Evolutionary conservation across 257 asterid genomes (phyloP), one percentile per base, ranked within the genome.

Genomic region (Echites panduratus): DNA sequence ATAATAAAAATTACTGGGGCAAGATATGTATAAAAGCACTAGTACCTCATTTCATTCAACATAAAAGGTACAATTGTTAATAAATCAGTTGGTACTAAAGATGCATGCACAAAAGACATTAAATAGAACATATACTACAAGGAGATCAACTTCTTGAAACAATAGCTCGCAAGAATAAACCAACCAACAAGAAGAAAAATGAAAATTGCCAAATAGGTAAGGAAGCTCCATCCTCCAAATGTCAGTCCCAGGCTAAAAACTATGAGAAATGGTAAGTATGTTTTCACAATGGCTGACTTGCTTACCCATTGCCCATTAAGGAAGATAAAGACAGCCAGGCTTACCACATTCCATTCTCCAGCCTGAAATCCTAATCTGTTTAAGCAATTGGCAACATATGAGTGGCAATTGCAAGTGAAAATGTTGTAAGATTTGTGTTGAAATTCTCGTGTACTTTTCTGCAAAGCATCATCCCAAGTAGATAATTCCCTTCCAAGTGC

Each of bases 331-430:
- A 89, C 29, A 27, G 99, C 97, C 84, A 94, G 73, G 78, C 76
- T 94, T 66, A 94, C 97, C 76, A 94, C 93, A 61, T 94, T 94
- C 99, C 99, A 94, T 35, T 88, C 78, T 12, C 96, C 90, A 66
- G 87, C 86, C 73, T 79, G 90, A 76, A 82, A 89, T 63, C 83
- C 86, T 87, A 91, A 74, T 89, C 92, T 85, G 89, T 94, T 94
- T 77, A 94, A 74, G 80, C 91, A 87, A 81, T 94, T 94, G 80
- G 97, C 91, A 2, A 89, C 99, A 63, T 88, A 94, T 7, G 97
- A 94, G 85, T 94, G 97, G 87, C 99, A 94, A 80, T 94, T 94
- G 89, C 97, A 91, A 47, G 99, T 87, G 68, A 94, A 81, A 76
- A 94, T 84, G 86, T 87, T 91, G 93, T 91, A 94, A 74, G 99